A percentile compares a stretch with the other conserved stretches of the same genome.
Conservation (phyloP, 768 basidiomycete genomes). For the Gloeopeniophorella convolvens region DNA sequence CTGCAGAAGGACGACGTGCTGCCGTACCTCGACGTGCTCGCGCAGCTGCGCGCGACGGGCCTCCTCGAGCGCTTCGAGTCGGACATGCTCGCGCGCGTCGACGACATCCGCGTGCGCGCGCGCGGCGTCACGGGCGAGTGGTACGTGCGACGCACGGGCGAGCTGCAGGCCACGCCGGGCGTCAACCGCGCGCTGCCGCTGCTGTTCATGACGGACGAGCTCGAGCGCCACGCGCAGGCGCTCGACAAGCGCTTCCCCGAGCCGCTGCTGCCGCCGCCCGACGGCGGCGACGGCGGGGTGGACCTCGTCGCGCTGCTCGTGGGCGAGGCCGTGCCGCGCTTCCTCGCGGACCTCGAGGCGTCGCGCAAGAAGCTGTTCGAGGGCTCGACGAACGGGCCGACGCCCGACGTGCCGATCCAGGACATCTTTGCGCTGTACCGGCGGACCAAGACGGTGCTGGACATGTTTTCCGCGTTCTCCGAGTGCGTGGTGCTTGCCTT, state of each 20-base stretch:
- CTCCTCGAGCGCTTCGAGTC: conserved; percentile 68
- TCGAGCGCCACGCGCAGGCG: conserved; percentile 79
- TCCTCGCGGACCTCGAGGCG: conserved; percentile 57
- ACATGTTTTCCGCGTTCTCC: conserved; percentile 83
- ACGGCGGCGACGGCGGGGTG: conserved; percentile 26
- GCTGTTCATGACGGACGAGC: conserved; percentile 78
- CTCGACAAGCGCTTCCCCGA: conserved; percentile 85
- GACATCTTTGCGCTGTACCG: conserved; percentile 87
- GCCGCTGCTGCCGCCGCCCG: conserved; percentile 50
- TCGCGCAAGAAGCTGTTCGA: conserved; percentile 72
- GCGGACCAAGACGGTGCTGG: conserved; percentile 62
- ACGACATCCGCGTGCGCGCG: conserved; percentile 62
- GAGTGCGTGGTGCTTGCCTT: conserved; percentile 56
- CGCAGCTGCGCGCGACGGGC: conserved; percentile 61
- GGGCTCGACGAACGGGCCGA: conserved; percentile 80
- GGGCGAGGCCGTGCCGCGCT: conserved; percentile 60
- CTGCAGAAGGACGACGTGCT: conserved; percentile 67
- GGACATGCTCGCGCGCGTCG: conserved; percentile 60
- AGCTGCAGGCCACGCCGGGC: conserved; percentile 62
- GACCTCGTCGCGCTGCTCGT: conserved; percentile 73
- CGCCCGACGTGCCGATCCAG: conserved; percentile 81
- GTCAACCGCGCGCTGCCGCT: conserved; percentile 79
- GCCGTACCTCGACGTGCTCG: conserved; percentile 59
- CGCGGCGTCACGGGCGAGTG: conserved; percentile 51
- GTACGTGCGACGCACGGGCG: conserved; percentile 57